Evolutionary conservation across 306 rosid species (phyloP), one percentile per base, ranked within the genome.

Genomic region (Begonia peltatifolia): DNA sequence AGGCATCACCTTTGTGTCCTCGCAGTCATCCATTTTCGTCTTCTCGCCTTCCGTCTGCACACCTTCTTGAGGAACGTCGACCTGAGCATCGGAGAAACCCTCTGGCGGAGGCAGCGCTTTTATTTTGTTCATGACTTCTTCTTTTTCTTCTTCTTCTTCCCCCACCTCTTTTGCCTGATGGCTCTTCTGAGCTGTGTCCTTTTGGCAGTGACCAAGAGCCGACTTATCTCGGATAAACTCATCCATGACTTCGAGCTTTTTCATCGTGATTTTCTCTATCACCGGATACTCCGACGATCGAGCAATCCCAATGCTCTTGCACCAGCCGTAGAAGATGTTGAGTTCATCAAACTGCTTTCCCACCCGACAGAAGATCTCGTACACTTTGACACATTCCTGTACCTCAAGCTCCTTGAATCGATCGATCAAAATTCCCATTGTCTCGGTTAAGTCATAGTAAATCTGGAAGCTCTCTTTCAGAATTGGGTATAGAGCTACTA

Each of bases 261-360:
- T 81, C 0, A 66, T 69, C 0, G 94, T 79, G 55, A 92, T 74
- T 66, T 47, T 86, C 46, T 92, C 99, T 6, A 86, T 57, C 12
- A 81, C 88, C 0, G 99, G 99, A 49, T 81, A 92, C 64, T 92
- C 96, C 0, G 96, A 75, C 18, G 93, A 74, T 42, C 96, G 92
- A 2, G 83, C 85, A 10, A 92, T 58, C 14, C 93, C 96, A 47
- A 62, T 69, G 10, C 11, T 69, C 71, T 61, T 86, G 64, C 83
- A 59, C 99, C 96, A 92, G 55, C 49, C 9, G 42, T 81, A 79
- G 75, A 86, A 81, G 47, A 51, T 9, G 16, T 86, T 94, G n/a
- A 92, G 71, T 62, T 86, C 96, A n/a, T 92, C 93, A 41, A 60
- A 92, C 50, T 86, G 96, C 61, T 92, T 83, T 3, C 88, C 85